Percentiles rank a stretch among this genome's conserved stretches.
These are phyloP conservation scores for Fusarium pseudocircinatum DNA, from an alignment of 2,329 filamentous ascomycete species.

Conservation along the genomic window DNA sequence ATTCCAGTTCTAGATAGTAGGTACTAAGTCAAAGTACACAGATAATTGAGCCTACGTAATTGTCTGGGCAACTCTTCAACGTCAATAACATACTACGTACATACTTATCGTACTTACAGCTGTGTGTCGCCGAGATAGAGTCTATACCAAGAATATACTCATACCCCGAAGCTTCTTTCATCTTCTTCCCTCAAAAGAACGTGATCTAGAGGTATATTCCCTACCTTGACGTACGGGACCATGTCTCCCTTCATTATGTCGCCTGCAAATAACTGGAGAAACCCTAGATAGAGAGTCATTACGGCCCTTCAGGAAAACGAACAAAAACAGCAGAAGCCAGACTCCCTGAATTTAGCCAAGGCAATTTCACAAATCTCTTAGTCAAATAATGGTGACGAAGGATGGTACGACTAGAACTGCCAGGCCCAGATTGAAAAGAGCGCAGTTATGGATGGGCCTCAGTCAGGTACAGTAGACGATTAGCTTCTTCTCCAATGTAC, in stretches of 20 bases:
- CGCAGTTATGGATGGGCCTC: constrained; percentile 10
- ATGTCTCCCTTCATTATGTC: background rate
- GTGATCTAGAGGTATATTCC: background rate
- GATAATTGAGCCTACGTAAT: background rate
- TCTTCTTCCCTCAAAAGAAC: background rate
- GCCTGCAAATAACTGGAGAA: too few species aligned
- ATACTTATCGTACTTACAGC: background rate
- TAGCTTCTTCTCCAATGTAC: background rate
- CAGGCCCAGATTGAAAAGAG: constrained; percentile 6
- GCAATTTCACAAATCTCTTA: constrained; percentile 2
- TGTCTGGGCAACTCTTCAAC: background rate
- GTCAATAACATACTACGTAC: background rate
- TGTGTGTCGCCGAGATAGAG: background rate
- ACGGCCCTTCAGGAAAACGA: background rate
- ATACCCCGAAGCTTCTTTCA: background rate
- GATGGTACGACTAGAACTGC: constrained; percentile 17
- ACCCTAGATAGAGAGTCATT: background rate
- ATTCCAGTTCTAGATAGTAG: background rate
- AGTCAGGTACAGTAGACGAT: background rate
- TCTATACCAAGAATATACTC: background rate
- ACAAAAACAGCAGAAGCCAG: constrained; percentile 18
- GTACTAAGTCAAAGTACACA: background rate
- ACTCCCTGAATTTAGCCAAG: constrained; percentile 29
- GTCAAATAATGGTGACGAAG: constrained; percentile 8
- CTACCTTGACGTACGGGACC: background rate